Evolutionary conservation across 2,329 filamentous ascomycete species (phyloP), one percentile per base, ranked within the genome.

Genomic region (Colletotrichum lindemuthianum): DNA sequence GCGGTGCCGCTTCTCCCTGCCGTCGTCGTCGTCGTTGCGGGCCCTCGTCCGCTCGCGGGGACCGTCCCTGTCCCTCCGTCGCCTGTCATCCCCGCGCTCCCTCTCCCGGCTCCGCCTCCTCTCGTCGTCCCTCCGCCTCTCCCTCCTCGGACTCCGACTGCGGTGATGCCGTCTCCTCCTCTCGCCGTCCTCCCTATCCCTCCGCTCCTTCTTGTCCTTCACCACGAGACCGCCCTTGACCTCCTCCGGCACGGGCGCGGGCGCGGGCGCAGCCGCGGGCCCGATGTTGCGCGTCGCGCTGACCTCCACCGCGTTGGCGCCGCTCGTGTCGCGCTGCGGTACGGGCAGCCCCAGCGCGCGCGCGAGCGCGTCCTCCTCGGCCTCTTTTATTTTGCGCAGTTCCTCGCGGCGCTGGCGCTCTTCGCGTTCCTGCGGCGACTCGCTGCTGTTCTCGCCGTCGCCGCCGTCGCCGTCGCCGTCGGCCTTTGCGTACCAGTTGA

Each of bases 301-400:
- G 34, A 90, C 84, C 44, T 88, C 90, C 10, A 97, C 77, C 0
- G 91, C 86, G 74, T 96, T 96, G 3, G 85, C 84, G 4, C 84
- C 86, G 1, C 84, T 86, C 1, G 81, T 80, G 52, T 87, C 85
- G 55, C 87, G 83, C 7, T 83, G 79, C 1, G 90, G 86, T 2
- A 91, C 84, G 0, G 92, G 93, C 36, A 97, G 79, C 0, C 96
- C 96, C 58, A 99, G 80, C 0, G 94, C 94, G 48, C 83, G 85
- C 3, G 93, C 89, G 74, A 98, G 90, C 2, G 94, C 96, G 75
- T 97, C 95, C 74, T 97, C 92, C 73, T 99, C 96, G 0, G 91
- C 92, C 76, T 97, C 92, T 73, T 97, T 97, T 74, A 97, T 85
- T 70, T 85, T 88, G 70, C 88, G 87, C 70, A 96, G 85, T 77